phyloP scores from a whole-genome alignment of 805 yeast species.

The Saccharomycopsis synnaedendra region DNA sequence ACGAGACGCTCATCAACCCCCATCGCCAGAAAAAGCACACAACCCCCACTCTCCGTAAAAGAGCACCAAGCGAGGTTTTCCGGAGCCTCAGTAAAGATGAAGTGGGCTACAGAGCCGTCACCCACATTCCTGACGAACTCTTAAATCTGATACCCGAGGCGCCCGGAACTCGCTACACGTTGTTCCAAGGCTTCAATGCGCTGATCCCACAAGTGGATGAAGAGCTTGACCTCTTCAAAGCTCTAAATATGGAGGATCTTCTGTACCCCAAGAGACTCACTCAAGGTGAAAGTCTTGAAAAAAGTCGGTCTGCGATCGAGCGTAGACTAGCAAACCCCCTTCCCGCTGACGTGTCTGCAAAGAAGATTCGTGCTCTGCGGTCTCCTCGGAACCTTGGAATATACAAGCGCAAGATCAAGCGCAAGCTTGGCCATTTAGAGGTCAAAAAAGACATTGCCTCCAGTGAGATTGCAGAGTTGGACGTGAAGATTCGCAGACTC shows the following conservation, averaged over 20 bases:
- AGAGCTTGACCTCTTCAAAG: slow-evolving; percentile 19
- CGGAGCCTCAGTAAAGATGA: slow-evolving; percentile 23
- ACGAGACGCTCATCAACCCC: slow-evolving; percentile 27
- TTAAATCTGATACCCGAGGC: slow-evolving; percentile 39
- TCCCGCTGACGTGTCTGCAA: slow-evolving; percentile 30
- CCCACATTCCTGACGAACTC: slow-evolving; percentile 50
- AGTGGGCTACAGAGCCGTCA: slow-evolving; percentile 35
- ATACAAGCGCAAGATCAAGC: slow-evolving; percentile 30
- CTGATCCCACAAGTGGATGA: slow-evolving; percentile 40
- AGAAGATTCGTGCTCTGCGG: slow-evolving; percentile 31
- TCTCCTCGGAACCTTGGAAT: slow-evolving; percentile 28
- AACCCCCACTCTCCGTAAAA: slow-evolving; percentile 18
- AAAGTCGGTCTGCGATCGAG: slow-evolving; percentile 11
- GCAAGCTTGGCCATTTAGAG: slow-evolving; percentile 42
- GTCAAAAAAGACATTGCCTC: slow-evolving; percentile 56
- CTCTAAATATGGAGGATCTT: slow-evolving; percentile 10
- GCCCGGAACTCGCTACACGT: slow-evolving; percentile 27
- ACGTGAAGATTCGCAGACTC: slow-evolving; percentile 40
- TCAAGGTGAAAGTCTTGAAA: slow-evolving; percentile 14
- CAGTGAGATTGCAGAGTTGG: slow-evolving; percentile 54
- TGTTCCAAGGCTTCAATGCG: slow-evolving; percentile 64
- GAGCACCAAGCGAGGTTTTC: slow-evolving; percentile 25
- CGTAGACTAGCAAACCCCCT: slow-evolving; percentile 20
- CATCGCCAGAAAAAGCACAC: slow-evolving; percentile 19
- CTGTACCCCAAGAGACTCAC: slow-evolving; percentile 5